A percentile compares a stretch with the other conserved stretches of the same genome.
Conservation (phyloP, 2,329 filamentous ascomycete genomes). For the Epichloe coenophiala region DNA sequence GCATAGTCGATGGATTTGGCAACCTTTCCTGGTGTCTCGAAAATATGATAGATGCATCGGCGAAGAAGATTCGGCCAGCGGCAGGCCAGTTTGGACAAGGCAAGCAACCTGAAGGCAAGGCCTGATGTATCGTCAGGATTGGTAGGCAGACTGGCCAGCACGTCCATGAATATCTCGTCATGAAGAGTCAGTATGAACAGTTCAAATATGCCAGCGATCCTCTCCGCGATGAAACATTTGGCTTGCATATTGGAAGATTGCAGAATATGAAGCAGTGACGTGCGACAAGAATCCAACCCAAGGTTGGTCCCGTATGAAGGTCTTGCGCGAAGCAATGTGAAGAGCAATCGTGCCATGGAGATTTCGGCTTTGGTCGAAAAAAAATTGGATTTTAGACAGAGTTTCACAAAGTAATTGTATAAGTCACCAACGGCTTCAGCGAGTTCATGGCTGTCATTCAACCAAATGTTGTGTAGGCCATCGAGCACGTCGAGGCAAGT, state of each 20-base stretch:
- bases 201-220: slow-evolving; percentile 62
- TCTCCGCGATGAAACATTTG: slow-evolving; percentile 61
- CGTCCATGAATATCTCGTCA: slow-evolving; percentile 70
- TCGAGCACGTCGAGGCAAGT: slow-evolving; percentile 56
- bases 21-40: slow-evolving; percentile 73
- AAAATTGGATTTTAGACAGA: slow-evolving; percentile 55
- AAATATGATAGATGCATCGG: slow-evolving; percentile 83
- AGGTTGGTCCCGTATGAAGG: slow-evolving; percentile 51
- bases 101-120: slow-evolving; percentile 68
- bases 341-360: slow-evolving; percentile 53
- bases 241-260: slow-evolving; percentile 51
- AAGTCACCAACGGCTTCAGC: slow-evolving; percentile 57
- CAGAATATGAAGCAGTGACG: slow-evolving; percentile 63
- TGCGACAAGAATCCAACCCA: slow-evolving; percentile 46
- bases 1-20: slow-evolving; percentile 54
- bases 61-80: slow-evolving; percentile 77
- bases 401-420: slow-evolving; percentile 64
- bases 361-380: slow-evolving; percentile 57
- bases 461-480: slow-evolving; percentile 51
- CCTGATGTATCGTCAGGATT: slow-evolving; percentile 63
- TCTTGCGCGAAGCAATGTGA: slow-evolving; percentile 53
- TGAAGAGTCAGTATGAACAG: slow-evolving; percentile 74
- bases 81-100: slow-evolving; percentile 65
- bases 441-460: slow-evolving; percentile 43
- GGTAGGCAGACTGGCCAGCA: slow-evolving; percentile 65